A percentile compares a stretch with the other conserved stretches of the same genome.
These are phyloP conservation scores for Ajuga chamaepitys DNA, from an alignment of 257 asterid species.

Conservation along the genomic window DNA sequence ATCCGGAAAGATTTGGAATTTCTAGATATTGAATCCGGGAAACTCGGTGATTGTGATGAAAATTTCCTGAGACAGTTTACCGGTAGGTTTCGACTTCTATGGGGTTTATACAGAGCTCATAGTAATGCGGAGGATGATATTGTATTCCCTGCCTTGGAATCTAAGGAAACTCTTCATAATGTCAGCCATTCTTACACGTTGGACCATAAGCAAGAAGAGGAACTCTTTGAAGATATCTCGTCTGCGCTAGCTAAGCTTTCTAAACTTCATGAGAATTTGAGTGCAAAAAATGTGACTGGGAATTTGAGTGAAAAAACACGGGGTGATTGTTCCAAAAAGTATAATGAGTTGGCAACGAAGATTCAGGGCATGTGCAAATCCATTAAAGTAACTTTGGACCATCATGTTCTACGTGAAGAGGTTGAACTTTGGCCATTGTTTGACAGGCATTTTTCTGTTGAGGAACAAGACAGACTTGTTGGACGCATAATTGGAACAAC, in stretches of 20 bases:
- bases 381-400: constrained; percentile 91
- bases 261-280: constrained; percentile 54
- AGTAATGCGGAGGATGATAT: constrained; percentile 99
- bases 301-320: constrained; percentile 23
- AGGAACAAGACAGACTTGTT: constrained; percentile 89
- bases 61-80: constrained; percentile 73
- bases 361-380: constrained; percentile 97
- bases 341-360: constrained; percentile 78
- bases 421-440: constrained; percentile 96
- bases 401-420: constrained; percentile 91
- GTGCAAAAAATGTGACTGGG: constrained; percentile 28
- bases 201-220: constrained; percentile 96
- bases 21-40: constrained; percentile 79
- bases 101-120: constrained; percentile 96
- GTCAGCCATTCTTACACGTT: constrained; percentile 95
- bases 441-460: constrained; percentile 84
- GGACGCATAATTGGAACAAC: constrained; percentile 96
- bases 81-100: constrained; percentile 85
- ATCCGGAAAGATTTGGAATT: constrained; percentile 93
- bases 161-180: constrained; percentile 86
- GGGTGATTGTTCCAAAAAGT: constrained; percentile 40
- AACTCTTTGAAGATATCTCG: constrained; percentile 84
- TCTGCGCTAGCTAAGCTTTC: constrained; percentile 70
- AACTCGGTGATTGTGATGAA: constrained; percentile 66
- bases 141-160: constrained; percentile 95